Percentiles rank a stretch among this genome's conserved stretches.
These are phyloP conservation scores for Coffea canephora DNA, from an alignment of 257 asterid species.

Conservation along the genomic window DNA sequence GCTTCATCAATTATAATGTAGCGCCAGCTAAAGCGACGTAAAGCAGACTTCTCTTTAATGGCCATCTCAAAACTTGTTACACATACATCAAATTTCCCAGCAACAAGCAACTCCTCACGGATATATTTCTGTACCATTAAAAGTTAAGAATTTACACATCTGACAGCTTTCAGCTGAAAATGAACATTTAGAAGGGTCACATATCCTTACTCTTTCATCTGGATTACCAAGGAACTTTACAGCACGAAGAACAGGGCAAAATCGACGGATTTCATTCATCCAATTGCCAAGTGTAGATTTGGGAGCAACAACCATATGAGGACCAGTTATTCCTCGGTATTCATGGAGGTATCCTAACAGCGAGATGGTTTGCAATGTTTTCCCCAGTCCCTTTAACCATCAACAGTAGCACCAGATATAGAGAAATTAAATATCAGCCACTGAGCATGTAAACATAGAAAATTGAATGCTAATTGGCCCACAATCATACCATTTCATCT, in stretches of 20 bases:
- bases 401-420: background rate
- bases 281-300: conserved; percentile 99
- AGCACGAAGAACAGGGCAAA: conserved; percentile 89
- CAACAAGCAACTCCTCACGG: conserved; percentile 91
- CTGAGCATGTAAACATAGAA: background rate
- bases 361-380: conserved; percentile 96
- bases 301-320: conserved; percentile 99
- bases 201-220: conserved; percentile 82
- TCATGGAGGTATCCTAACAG: conserved; percentile 92
- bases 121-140: conserved; percentile 58
- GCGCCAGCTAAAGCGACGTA: conserved; percentile 98
- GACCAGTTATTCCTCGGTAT: conserved; percentile 96
- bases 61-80: conserved; percentile 99
- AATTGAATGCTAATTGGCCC: background rate
- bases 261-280: conserved; percentile 98
- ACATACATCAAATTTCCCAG: conserved; percentile 96
- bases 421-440: background rate
- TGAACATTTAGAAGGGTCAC: background rate
- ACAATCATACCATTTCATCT: conserved; percentile 82
- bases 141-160: background rate
- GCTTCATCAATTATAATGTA: conserved; percentile 98
- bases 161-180: background rate
- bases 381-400: conserved; percentile 82
- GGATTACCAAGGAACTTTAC: conserved; percentile 97
- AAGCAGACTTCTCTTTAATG: conserved; percentile 76